Conservation (phyloP, 1,284 basidiomycete species). For the Neonothopanus nambi region DNA sequence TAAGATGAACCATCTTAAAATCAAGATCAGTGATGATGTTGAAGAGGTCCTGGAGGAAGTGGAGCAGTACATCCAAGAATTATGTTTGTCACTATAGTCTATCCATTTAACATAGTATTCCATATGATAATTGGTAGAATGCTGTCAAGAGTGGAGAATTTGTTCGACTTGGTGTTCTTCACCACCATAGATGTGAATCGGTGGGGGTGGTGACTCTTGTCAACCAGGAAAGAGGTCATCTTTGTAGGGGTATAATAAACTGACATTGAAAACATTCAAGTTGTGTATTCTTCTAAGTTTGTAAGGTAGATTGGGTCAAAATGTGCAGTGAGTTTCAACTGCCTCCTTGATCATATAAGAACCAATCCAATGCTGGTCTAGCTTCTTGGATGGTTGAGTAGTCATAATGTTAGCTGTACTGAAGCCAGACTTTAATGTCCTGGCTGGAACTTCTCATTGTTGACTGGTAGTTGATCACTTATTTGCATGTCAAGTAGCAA, state of each 20-base stretch:
- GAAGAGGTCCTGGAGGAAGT: no score
- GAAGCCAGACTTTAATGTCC: no score
- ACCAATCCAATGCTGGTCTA: conserved; percentile 6
- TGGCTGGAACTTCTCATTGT: conserved; percentile 5
- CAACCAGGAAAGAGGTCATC: conserved; percentile 4
- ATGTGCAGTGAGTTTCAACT: conserved; percentile 16
- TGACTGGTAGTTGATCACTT: neutral
- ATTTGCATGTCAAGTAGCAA: neutral
- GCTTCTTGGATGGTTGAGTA: conserved; percentile 13
- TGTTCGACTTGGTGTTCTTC: conserved; percentile 21
- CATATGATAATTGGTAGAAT: no score
- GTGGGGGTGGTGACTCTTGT: conserved; percentile 1
- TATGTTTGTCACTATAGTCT: no score
- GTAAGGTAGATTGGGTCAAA: conserved; percentile 6
- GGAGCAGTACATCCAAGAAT: no score
- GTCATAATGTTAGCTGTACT: conserved; percentile 7
- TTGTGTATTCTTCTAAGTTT: conserved; percentile 20
- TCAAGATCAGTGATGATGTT: no score
- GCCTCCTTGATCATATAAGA: conserved; percentile 20
- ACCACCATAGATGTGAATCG: neutral
- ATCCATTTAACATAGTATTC: no score
- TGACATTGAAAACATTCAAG: conserved; percentile 17
- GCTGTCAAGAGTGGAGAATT: conserved; percentile 24
- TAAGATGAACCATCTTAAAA: no score
- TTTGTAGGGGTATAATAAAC: conserved; percentile 11